phyloP scores from a whole-genome alignment of 108 stramenopile genomes.

The Parmales sp. region DNA sequence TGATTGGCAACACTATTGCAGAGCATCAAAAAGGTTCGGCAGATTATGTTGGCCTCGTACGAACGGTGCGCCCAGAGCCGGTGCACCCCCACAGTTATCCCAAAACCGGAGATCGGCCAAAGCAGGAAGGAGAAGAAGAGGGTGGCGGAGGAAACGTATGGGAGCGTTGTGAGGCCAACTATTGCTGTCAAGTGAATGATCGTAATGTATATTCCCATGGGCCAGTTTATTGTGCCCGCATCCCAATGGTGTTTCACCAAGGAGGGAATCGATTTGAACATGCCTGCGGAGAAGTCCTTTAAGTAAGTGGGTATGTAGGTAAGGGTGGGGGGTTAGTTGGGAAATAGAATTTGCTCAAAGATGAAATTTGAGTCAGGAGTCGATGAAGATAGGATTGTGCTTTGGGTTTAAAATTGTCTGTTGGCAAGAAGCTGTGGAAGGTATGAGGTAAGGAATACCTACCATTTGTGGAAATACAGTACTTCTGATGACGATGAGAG shows the following conservation, averaged over 20 bases:
- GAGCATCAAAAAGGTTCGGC: conserved; percentile 85
- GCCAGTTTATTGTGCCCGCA: conserved; percentile 89
- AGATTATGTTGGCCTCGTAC: conserved; percentile 69
- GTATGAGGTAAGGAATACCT: no score
- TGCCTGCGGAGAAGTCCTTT: conserved; percentile 24
- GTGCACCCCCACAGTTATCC: conserved; percentile 96
- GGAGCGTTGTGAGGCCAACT: conserved; percentile 54
- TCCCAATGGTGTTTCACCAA: conserved; percentile 70
- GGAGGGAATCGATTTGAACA: conserved; percentile 59
- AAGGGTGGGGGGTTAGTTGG: not conserved
- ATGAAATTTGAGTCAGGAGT: no score
- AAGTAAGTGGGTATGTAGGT: not conserved
- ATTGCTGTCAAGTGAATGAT: conserved; percentile 78
- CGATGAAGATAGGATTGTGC: not conserved
- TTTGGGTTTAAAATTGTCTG: no score
- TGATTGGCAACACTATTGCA: conserved; percentile 97
- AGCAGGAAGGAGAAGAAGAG: conserved; percentile 84
- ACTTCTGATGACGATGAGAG: no score
- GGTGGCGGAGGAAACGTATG: conserved; percentile 60
- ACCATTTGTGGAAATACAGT: no score
- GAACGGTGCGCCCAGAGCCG: conserved; percentile 94
- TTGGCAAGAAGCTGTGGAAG: no score
- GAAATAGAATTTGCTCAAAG: no score
- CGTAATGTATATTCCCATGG: conserved; percentile 91
- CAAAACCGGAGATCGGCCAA: conserved; percentile 95